Percentiles rank a stretch among this genome's conserved stretches.
phyloP scores from a whole-genome alignment of 768 basidiomycete species.

The Rhodosporidiobolus odoratus region DNA sequence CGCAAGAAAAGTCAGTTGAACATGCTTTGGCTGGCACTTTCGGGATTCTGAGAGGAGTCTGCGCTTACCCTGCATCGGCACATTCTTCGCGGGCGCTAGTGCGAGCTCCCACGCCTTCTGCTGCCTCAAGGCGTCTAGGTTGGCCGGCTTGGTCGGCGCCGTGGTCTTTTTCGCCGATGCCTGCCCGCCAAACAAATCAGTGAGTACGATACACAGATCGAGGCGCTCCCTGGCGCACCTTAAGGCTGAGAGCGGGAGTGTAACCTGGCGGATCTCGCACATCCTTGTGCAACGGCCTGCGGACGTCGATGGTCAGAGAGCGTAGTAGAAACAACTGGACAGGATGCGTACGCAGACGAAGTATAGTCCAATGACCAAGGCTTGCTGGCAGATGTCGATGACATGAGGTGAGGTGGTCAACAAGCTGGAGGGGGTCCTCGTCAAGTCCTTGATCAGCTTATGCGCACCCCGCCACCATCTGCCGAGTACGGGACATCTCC shows the following conservation, averaged over 20 bases:
- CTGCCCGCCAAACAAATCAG: not conserved
- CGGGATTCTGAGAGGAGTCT: not conserved
- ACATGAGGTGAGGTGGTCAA: too few relatives aligned
- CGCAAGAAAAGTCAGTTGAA: not conserved
- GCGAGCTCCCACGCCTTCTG: conserved; percentile 41
- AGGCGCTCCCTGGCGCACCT: not conserved
- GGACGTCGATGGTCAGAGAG: not conserved
- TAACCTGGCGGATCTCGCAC: conserved; percentile 31
- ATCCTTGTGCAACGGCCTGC: not conserved
- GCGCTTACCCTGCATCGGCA: conserved; percentile 42
- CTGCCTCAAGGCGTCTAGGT: conserved; percentile 29
- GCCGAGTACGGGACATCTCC: too few relatives aligned
- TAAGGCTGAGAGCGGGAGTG: not conserved
- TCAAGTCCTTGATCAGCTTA: too few relatives aligned
- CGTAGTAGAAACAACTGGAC: too few relatives aligned
- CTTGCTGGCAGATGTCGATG: too few relatives aligned
- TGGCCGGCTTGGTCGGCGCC: not conserved
- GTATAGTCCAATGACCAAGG: not conserved
- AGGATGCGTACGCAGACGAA: not conserved
- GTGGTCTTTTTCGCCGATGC: not conserved
- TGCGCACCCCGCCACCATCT: too few relatives aligned
- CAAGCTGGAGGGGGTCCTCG: too few relatives aligned
- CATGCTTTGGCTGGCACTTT: not conserved
- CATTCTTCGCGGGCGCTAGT: conserved; percentile 40
- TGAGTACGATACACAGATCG: rapidly evolving